Evolutionary conservation across 2,329 filamentous ascomycete species (phyloP), one percentile per base, ranked within the genome.

Genomic region (Tolypocladium tundrense): DNA sequence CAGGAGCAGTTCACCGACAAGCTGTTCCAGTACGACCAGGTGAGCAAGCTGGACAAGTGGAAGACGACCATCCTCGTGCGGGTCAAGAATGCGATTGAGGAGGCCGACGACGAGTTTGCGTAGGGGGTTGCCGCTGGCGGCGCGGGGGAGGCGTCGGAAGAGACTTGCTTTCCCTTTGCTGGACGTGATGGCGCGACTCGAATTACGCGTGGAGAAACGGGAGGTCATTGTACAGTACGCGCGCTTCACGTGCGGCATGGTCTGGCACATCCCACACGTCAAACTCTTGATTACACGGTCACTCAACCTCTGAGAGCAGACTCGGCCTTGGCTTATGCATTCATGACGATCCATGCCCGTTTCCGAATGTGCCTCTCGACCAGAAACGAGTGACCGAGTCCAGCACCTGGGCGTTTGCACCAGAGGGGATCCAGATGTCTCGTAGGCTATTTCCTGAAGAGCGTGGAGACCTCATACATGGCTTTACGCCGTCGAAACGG

Each of bases 11-110:
- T 96, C 68, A 84, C 88, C 27, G 90, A 96, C 69, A 91, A 92
- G 72, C 75, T 94, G 62, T 96, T 88, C 78, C 86, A 93, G 71
- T 97, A 85, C 69, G 91, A 97, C 72, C 90, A 95, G 77, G 80
- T 96, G 76, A 94, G 87, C 76, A 94, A 94, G 79, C 77, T 97
- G 68, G 92, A 97, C 70, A 94, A 93, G 78, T 97, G 93, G 93
- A 96, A 97, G 87, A 96, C 90, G 55, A 90, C 88, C 39, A 77
- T 96, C 59, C 73, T 96, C 62, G 76, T 96, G 68, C 83, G 86
- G 65, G 82, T 97, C 67, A 97, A 97, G 86, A 86, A 87, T 67
- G 80, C 80, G 57, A 95, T 96, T 66, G 88, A 93, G 75, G 78
- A 73, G 61, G 70, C 71, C 21, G 72, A 75, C 55, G 74, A 76